These are phyloP conservation scores for Paecilomyces sp. DNA, from an alignment of 2,329 filamentous ascomycete species.

Conservation along the genomic window DNA sequence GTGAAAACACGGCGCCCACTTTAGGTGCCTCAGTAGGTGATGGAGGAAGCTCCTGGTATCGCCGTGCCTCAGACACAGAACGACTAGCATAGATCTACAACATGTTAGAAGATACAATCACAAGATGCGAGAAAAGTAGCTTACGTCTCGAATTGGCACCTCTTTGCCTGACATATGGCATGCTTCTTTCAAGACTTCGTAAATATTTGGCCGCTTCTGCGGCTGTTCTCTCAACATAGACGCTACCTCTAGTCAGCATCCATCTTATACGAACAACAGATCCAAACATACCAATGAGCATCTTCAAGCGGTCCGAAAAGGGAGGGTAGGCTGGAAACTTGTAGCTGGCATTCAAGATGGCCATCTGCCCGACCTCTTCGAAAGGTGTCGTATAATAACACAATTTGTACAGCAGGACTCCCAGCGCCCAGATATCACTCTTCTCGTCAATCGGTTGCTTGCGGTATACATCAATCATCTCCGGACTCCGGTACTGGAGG, in stretches of 20 bases:
- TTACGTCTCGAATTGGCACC: conserved; percentile 80
- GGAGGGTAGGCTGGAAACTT: conserved; percentile 81
- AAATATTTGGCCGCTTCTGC: conserved; percentile 78
- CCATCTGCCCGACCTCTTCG: conserved; percentile 94
- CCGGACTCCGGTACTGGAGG: conserved; percentile 91
- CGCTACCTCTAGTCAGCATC: conserved; percentile 43
- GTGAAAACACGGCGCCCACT: conserved; percentile 74
- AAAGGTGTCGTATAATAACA: conserved; percentile 99
- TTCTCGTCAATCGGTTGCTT: conserved; percentile 98
- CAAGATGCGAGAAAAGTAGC: conserved; percentile 21
- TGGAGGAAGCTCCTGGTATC: conserved; percentile 53
- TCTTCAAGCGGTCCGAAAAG: conserved; percentile 86
- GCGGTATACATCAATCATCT: conserved; percentile 97
- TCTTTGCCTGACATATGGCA: conserved; percentile 84
- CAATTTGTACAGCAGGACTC: conserved; percentile 91
- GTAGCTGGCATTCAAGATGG: conserved; percentile 92
- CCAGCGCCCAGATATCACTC: conserved; percentile 95
- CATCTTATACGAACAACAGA: conserved; percentile 1
- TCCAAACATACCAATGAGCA: conserved; percentile 66
- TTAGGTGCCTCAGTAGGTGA: conserved; percentile 52
- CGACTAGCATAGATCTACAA: conserved; percentile 62
- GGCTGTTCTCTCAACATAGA: conserved; percentile 88
- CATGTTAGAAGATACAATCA: not conserved
- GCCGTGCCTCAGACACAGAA: conserved; percentile 57
- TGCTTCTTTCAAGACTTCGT: conserved; percentile 79